Conservation (phyloP, 306 rosid genomes). For the Gastrolobium bilobum region DNA sequence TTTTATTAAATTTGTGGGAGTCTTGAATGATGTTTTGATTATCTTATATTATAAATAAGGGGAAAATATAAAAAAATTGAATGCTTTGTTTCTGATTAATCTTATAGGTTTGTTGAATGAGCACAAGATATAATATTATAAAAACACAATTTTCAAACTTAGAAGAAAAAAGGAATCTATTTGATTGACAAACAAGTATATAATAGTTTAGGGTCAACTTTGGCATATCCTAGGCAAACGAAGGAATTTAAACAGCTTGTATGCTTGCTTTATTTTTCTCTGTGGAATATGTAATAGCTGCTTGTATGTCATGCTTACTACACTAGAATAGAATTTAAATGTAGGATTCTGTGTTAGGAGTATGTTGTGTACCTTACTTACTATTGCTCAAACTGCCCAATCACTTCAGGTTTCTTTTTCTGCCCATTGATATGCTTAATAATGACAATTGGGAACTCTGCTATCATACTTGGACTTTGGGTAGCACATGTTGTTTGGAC, state of each 20-base stretch:
- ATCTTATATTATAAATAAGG: background rate
- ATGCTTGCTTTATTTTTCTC: conserved; percentile 36
- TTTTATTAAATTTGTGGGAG: background rate
- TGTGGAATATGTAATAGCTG: conserved; percentile 1
- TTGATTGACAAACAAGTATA: conserved; percentile 10
- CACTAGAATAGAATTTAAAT: conserved; percentile 34
- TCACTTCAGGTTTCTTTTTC: conserved; percentile 79
- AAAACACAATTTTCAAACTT: conserved; percentile 13
- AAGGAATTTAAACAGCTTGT: conserved; percentile 11
- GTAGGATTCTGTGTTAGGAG: conserved; percentile 32
- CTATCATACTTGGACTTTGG: conserved; percentile 88
- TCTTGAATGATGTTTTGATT: background rate
- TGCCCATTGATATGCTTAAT: conserved; percentile 79
- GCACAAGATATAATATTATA: background rate
- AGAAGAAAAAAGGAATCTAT: background rate
- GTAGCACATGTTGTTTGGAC: conserved; percentile 73
- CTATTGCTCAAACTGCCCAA: conserved; percentile 34
- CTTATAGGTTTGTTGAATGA: conserved; percentile 20
- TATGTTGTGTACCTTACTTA: conserved; percentile 34
- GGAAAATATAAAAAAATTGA: background rate
- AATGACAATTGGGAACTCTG: conserved; percentile 78
- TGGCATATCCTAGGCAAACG: conserved; percentile 6
- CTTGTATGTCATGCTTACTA: conserved; percentile 18
- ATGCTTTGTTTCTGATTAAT: conserved; percentile 24
- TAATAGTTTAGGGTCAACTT: conserved; percentile 7